Evolutionary conservation across 768 basidiomycete genomes (phyloP).

Genomic region (Lenzites betulinus): DNA sequence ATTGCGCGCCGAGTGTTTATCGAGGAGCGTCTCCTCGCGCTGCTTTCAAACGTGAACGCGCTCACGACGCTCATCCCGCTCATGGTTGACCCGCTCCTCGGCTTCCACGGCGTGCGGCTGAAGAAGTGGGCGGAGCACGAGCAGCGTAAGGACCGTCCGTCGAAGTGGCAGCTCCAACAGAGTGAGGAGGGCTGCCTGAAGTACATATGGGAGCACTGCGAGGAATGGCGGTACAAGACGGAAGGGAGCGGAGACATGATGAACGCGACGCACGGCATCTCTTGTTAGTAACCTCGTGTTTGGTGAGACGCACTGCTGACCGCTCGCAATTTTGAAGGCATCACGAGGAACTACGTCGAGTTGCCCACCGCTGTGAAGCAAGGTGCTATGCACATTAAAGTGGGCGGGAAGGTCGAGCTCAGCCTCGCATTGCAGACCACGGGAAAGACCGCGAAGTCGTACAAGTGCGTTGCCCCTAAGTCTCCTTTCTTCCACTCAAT

Average conservation of each 20-base stretch:
- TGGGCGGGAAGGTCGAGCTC: neutral
- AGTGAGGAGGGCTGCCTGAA: conserved; percentile 15
- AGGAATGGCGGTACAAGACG: conserved; percentile 25
- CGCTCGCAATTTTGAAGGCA: neutral
- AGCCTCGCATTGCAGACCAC: neutral
- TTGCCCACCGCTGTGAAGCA: neutral
- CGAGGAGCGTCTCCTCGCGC: conserved; percentile 22
- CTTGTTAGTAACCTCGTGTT: neutral
- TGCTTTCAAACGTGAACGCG: conserved; percentile 26
- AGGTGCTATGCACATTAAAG: neutral
- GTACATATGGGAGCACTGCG: conserved; percentile 29
- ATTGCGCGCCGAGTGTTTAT: conserved; percentile 28
- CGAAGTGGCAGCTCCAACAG: conserved; percentile 13
- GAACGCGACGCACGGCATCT: conserved; percentile 2
- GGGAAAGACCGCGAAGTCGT: neutral
- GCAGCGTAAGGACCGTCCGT: conserved; percentile 4
- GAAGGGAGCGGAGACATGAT: conserved; percentile 14
- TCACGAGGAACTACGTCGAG: neutral
- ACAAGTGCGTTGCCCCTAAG: neutral
- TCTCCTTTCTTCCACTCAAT: neutral
- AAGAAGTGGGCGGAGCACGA: conserved; percentile 22
- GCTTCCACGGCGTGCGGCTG: conserved; percentile 22
- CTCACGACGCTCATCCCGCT: conserved; percentile 30
- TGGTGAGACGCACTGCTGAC: neutral
- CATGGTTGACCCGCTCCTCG: conserved; percentile 15